Percentiles rank a stretch among this genome's conserved stretches.
Conservation (phyloP, 78 protist genomes). For the Guillardia theta region DNA sequence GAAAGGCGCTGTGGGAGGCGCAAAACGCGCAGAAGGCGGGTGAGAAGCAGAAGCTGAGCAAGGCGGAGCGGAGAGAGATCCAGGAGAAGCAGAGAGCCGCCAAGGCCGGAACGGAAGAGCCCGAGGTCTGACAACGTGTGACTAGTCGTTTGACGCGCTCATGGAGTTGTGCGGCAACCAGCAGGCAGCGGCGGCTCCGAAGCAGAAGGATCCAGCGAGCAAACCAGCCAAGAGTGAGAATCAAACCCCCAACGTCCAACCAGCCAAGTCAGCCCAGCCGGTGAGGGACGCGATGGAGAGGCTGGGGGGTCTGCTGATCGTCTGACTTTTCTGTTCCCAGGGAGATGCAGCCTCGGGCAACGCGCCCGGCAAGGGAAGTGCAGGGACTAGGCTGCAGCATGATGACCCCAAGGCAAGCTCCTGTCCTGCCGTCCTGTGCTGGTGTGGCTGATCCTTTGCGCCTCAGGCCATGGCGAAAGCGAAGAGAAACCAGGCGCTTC, state of each 20-base stretch:
- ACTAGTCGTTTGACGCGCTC: too few relatives aligned
- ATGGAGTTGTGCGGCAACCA: too few relatives aligned
- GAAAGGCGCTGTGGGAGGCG: background rate
- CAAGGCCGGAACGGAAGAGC: too few relatives aligned
- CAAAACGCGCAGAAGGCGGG: background rate
- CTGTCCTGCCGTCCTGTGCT: too few relatives aligned
- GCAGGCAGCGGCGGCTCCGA: background rate
- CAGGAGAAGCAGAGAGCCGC: slow-evolving; percentile 36
- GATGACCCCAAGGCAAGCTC: slow-evolving; percentile 46
- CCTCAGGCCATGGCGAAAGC: slow-evolving; percentile 13
- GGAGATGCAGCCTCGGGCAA: too few relatives aligned
- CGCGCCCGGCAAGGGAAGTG: slow-evolving; percentile 1
- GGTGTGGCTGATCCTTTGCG: too few relatives aligned
- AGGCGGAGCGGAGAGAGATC: slow-evolving; percentile 7
- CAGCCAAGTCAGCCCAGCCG: too few relatives aligned
- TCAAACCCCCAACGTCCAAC: background rate
- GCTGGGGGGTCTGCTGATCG: too few relatives aligned
- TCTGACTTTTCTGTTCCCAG: too few relatives aligned
- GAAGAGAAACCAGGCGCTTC: background rate
- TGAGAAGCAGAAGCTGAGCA: background rate
- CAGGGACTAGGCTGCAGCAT: slow-evolving; percentile 17
- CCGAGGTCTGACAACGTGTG: too few relatives aligned
- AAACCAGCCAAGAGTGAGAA: background rate
- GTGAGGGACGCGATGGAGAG: too few relatives aligned
- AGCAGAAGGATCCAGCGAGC: background rate